A percentile compares a stretch with the other conserved stretches of the same genome.
Evolutionary conservation across 2,329 filamentous ascomycete species (phyloP).

Genomic region (Ophiocordyceps camponoti-rufipedis): DNA sequence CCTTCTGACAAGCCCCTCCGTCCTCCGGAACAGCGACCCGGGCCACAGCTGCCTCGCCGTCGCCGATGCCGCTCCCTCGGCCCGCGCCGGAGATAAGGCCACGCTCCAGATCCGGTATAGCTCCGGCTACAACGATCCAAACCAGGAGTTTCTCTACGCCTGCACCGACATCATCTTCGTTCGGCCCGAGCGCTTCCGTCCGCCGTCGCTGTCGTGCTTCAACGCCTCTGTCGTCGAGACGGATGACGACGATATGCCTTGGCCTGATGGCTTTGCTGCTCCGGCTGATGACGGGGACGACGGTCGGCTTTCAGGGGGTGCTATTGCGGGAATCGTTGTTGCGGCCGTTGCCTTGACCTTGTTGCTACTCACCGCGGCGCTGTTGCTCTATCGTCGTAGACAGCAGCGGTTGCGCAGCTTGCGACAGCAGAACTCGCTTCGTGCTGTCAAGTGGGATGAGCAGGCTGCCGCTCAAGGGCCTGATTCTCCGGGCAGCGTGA

Average conservation of each 20-base stretch:
- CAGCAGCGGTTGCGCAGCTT: constrained; percentile 7
- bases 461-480: not conserved
- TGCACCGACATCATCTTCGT: constrained; percentile 30
- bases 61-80: constrained; percentile 13
- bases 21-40: constrained; percentile 19
- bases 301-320: constrained; percentile 39
- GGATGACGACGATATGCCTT: constrained; percentile 6
- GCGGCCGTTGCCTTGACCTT: constrained; percentile 46
- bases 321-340: constrained; percentile 59
- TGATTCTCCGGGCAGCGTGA: constrained; percentile 5
- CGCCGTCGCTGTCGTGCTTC: constrained; percentile 20
- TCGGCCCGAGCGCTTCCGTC: constrained; percentile 13
- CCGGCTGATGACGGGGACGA: constrained; percentile 2
- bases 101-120: constrained; percentile 30
- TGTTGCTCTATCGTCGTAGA: constrained; percentile 30
- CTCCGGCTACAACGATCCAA: constrained; percentile 21
- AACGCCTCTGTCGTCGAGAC: constrained; percentile 16
- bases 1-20: constrained; percentile 16
- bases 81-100: constrained; percentile 23
- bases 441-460: constrained; percentile 9
- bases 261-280: constrained; percentile 8
- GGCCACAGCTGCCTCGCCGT: constrained; percentile 27
- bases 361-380: constrained; percentile 38
- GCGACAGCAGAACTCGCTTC: constrained; percentile 8
- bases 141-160: constrained; percentile 19